A percentile compares a stretch with the other conserved stretches of the same genome.
Evolutionary conservation across 257 asterid genomes (phyloP).

Genomic region (Forsythia suspensa): DNA sequence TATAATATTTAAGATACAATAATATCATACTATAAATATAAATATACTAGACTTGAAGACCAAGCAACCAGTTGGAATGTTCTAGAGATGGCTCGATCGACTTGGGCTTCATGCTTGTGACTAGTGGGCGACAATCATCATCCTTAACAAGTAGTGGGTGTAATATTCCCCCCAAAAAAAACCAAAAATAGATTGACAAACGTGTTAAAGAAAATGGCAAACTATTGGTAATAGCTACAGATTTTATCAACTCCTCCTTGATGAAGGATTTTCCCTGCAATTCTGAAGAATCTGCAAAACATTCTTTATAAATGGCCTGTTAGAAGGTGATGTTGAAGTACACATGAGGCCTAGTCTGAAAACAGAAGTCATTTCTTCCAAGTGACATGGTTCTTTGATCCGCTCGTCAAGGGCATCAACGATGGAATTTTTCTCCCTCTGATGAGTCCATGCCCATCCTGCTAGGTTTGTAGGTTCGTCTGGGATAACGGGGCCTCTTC

Average conservation of each 20-base stretch:
- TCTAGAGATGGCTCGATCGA: too few relatives aligned
- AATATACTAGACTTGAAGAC: too few relatives aligned
- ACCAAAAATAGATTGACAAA: too few relatives aligned
- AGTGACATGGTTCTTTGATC: slow-evolving; percentile 2
- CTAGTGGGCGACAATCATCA: too few relatives aligned
- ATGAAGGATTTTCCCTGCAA: background rate
- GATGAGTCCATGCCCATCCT: slow-evolving; percentile 12
- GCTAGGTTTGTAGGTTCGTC: slow-evolving; percentile 14
- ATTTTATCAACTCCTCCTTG: background rate
- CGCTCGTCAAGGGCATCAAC: slow-evolving; percentile 15
- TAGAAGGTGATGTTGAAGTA: background rate
- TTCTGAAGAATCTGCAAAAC: slow-evolving; percentile 15
- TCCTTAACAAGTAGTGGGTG: too few relatives aligned
- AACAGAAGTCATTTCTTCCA: slow-evolving; percentile 1
- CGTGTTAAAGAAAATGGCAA: too few relatives aligned
- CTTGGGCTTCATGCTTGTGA: too few relatives aligned
- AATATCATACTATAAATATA: too few relatives aligned
- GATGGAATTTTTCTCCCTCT: background rate
- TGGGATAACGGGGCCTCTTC: slow-evolving; percentile 5
- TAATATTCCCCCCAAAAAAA: too few relatives aligned
- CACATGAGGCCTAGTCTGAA: slow-evolving; percentile 17
- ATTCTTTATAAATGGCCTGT: slow-evolving; percentile 8
- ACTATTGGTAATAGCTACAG: background rate
- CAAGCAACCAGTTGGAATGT: too few relatives aligned
- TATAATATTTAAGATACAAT: too few relatives aligned